Evolutionary conservation across 1,139 yeast species (phyloP).

Genomic region (Trichomonascaceae sp.): DNA sequence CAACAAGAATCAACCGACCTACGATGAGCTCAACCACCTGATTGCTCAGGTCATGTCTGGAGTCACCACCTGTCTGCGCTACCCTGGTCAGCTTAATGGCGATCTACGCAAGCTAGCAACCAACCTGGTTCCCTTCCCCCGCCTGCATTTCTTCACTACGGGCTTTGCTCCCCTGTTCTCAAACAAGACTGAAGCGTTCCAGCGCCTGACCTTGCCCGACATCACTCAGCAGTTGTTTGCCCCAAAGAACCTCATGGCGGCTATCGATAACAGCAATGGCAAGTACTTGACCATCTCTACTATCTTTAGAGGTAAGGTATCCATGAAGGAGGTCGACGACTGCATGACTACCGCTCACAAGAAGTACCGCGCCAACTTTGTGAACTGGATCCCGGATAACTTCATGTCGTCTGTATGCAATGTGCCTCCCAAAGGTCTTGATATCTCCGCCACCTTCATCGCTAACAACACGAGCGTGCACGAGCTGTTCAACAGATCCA

Average conservation of each 20-base stretch:
- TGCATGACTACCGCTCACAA: constrained; percentile 24
- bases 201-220: constrained; percentile 31
- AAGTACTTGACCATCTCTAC: constrained; percentile 33
- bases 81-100: constrained; percentile 36
- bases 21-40: constrained; percentile 30
- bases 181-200: constrained; percentile 27
- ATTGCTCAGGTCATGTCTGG: constrained; percentile 35
- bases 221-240: constrained; percentile 34
- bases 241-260: constrained; percentile 34
- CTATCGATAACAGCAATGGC: constrained; percentile 32
- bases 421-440: constrained; percentile 30
- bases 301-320: constrained; percentile 33
- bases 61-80: constrained; percentile 33
- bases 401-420: constrained; percentile 32
- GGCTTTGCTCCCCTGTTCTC: constrained; percentile 34
- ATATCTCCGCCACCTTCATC: constrained; percentile 32
- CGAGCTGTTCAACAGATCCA: constrained; percentile 30
- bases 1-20: constrained; percentile 28
- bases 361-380: constrained; percentile 29
- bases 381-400: constrained; percentile 32
- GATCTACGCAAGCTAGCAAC: constrained; percentile 35
- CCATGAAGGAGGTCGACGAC: constrained; percentile 35
- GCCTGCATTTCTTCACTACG: constrained; percentile 34
- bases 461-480: constrained; percentile 35
- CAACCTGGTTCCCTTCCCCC: constrained; percentile 35